These are phyloP conservation scores for Paecilomyces fulvus DNA, from an alignment of 2,329 filamentous ascomycete genomes.

Conservation along the genomic window DNA sequence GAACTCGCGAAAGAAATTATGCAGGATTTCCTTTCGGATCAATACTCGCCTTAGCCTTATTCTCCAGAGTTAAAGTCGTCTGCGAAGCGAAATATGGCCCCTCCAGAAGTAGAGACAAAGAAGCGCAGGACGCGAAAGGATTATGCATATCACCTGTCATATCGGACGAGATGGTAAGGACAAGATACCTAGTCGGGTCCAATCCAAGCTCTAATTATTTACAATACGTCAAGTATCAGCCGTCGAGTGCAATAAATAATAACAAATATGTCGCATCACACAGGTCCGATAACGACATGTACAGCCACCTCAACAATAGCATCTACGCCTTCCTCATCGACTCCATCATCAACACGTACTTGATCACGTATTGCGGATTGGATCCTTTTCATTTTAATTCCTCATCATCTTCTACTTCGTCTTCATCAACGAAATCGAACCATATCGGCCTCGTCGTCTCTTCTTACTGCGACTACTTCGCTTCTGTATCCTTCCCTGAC, in stretches of 20 bases:
- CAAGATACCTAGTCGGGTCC: no score
- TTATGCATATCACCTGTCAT: slow-evolving; percentile 71
- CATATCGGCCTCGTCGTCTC: slow-evolving; percentile 81
- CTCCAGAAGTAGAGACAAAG: slow-evolving; percentile 43
- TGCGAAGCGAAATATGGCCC: slow-evolving; percentile 11
- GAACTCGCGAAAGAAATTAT: background rate
- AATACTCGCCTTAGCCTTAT: background rate
- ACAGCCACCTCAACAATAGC: slow-evolving; percentile 85
- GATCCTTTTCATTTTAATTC: slow-evolving; percentile 64
- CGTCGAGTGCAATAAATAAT: background rate
- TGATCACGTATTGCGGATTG: slow-evolving; percentile 69
- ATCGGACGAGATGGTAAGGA: slow-evolving; percentile 71
- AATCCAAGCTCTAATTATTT: background rate
- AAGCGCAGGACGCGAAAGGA: slow-evolving; percentile 54
- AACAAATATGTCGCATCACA: background rate
- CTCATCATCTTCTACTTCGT: slow-evolving; percentile 39
- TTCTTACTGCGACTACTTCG: slow-evolving; percentile 78
- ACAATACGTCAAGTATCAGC: no score
- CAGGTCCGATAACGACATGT: slow-evolving; percentile 93
- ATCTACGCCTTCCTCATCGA: slow-evolving; percentile 85
- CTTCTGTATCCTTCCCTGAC: slow-evolving; percentile 71
- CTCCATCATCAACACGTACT: slow-evolving; percentile 79
- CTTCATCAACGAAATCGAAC: slow-evolving; percentile 4
- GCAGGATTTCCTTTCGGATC: no score
- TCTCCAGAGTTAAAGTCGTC: background rate